Conservation (phyloP, 2,329 filamentous ascomycete species). For the Cyclaneusma minus region DNA sequence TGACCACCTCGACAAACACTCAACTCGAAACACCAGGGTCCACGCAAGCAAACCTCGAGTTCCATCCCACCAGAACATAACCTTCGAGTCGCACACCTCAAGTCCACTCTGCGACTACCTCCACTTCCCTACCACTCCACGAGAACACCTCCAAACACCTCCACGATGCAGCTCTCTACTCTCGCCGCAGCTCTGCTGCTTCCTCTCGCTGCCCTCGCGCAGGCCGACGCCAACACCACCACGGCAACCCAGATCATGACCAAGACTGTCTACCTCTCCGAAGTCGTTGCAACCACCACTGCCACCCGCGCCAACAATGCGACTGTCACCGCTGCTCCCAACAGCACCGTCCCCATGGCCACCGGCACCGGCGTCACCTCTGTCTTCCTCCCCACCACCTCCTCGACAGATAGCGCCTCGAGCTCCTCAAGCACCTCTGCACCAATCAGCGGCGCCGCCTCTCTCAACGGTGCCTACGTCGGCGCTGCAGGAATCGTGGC, state of each 20-base stretch:
- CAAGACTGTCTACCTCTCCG: slow-evolving; percentile 34
- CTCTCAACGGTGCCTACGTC: slow-evolving; percentile 27
- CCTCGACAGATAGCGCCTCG: slow-evolving; percentile 14
- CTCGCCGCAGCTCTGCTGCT: slow-evolving; percentile 32
- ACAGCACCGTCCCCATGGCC: slow-evolving; percentile 15
- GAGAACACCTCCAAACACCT: neutral
- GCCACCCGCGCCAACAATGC: slow-evolving; percentile 21
- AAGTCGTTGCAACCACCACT: slow-evolving; percentile 23
- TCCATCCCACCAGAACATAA: slow-evolving; percentile 7
- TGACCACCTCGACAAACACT: no score
- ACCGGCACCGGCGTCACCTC: slow-evolving; percentile 19
- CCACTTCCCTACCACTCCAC: neutral
- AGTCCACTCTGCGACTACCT: neutral
- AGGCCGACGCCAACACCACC: slow-evolving; percentile 4
- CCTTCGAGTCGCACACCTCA: slow-evolving; percentile 4
- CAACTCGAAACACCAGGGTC: no score
- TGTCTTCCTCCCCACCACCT: slow-evolving; percentile 18
- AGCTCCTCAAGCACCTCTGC: slow-evolving; percentile 15
- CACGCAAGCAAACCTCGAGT: slow-evolving; percentile 5
- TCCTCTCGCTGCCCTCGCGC: slow-evolving; percentile 35
- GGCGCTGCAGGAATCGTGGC: slow-evolving; percentile 33
- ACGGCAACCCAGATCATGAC: slow-evolving; percentile 33
- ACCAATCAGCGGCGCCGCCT: slow-evolving; percentile 23
- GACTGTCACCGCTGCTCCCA: slow-evolving; percentile 21
- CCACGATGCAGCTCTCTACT: slow-evolving; percentile 26